Percentiles rank a stretch among this genome's conserved stretches.
Evolutionary conservation across 106 monocot genomes (phyloP).

Genomic region (Apostasia shenzhenica): DNA sequence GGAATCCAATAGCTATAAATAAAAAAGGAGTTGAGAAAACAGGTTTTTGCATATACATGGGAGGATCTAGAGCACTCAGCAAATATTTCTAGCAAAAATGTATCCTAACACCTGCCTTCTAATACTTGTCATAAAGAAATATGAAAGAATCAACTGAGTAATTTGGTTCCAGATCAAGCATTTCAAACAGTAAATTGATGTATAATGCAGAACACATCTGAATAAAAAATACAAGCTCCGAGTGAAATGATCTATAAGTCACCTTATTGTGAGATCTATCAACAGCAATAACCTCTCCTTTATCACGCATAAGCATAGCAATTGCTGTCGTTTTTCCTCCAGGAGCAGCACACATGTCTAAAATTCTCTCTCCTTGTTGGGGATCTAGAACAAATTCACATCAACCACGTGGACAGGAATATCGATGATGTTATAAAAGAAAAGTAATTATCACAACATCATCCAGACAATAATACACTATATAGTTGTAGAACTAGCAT

Average conservation of each 20-base stretch:
- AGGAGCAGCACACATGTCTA: conserved; percentile 99
- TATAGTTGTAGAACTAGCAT: too few species aligned
- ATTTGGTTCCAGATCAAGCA: too few species aligned
- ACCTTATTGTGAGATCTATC: conserved; percentile 99
- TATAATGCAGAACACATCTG: background rate
- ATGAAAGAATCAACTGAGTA: too few species aligned
- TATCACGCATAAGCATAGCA: conserved; percentile 89
- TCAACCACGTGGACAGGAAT: background rate
- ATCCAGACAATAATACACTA: background rate
- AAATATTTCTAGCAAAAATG: too few species aligned
- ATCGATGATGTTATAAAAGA: background rate
- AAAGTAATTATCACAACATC: background rate
- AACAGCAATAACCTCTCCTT: conserved; percentile 79
- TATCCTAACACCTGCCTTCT: too few species aligned
- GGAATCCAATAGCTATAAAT: too few species aligned
- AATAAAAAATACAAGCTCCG: background rate
- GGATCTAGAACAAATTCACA: conserved; percentile 52
- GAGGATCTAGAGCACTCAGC: too few species aligned
- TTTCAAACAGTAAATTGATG: too few species aligned
- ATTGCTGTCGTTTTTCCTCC: conserved; percentile 99
- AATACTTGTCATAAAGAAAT: too few species aligned
- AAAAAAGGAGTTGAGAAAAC: too few species aligned
- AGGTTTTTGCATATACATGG: too few species aligned
- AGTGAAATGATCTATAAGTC: background rate
- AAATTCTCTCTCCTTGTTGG: conserved; percentile 77